These are phyloP conservation scores for Mycena sanguinolenta DNA, from an alignment of 768 basidiomycete genomes.

Conservation along the genomic window DNA sequence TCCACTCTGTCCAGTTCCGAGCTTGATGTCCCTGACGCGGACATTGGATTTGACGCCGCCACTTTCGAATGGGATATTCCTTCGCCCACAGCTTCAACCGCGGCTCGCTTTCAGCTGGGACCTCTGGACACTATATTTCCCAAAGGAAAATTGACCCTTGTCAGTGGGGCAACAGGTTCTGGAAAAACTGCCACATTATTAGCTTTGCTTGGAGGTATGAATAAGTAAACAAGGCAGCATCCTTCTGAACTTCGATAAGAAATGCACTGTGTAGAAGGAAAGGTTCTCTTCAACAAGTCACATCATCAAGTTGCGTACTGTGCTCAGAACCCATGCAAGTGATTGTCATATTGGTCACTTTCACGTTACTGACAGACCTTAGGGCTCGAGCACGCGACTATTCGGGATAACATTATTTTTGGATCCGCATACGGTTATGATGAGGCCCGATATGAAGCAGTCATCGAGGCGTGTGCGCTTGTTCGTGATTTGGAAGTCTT, in stretches of 20 bases:
- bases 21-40: constrained; percentile 34
- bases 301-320: constrained; percentile 77
- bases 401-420: constrained; percentile 86
- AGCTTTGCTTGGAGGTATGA: constrained; percentile 75
- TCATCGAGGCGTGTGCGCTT: constrained; percentile 83
- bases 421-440: constrained; percentile 71
- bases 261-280: constrained; percentile 69
- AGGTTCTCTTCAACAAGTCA: constrained; percentile 67
- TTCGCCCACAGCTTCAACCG: constrained; percentile 42
- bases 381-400: constrained; percentile 87
- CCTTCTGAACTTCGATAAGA: constrained; percentile 52
- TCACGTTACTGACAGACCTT: constrained; percentile 42
- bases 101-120: constrained; percentile 65
- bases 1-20: constrained; percentile 65
- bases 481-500: constrained; percentile 78
- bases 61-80: constrained; percentile 69
- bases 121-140: constrained; percentile 73
- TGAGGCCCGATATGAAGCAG: constrained; percentile 71
- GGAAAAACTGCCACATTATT: constrained; percentile 77
- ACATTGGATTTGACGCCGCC: constrained; percentile 68
- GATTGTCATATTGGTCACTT: background rate
- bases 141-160: constrained; percentile 65
- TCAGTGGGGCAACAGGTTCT: constrained; percentile 77
- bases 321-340: constrained; percentile 73
- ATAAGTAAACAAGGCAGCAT: constrained; percentile 17